phyloP scores from a whole-genome alignment of 2,329 filamentous ascomycete species.

The Exophiala calicioides region DNA sequence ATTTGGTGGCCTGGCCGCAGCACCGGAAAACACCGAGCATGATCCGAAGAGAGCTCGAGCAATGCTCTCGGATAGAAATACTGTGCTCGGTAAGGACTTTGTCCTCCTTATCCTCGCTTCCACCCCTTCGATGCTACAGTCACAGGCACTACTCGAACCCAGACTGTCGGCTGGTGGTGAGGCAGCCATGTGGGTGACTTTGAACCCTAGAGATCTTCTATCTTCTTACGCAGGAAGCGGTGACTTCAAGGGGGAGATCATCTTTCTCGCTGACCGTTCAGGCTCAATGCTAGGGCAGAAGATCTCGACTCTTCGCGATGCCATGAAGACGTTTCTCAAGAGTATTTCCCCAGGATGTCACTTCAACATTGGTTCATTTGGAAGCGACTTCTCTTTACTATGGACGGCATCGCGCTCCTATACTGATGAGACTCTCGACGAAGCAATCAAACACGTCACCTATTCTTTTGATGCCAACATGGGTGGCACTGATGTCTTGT shows the following conservation, averaged over 20 bases:
- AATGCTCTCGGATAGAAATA: too few relatives aligned
- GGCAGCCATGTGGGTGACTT: neutral
- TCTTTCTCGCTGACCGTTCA: neutral
- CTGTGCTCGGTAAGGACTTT: neutral
- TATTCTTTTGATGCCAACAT: neutral
- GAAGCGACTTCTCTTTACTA: neutral
- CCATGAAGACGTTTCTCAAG: neutral
- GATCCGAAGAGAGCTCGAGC: neutral
- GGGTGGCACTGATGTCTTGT: neutral
- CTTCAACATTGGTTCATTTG: neutral
- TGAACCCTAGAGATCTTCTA: neutral
- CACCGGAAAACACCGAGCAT: neutral
- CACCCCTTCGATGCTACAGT: neutral
- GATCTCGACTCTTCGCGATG: neutral
- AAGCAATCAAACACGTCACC: neutral
- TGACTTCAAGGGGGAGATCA: neutral
- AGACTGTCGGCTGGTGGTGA: neutral
- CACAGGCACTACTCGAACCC: neutral
- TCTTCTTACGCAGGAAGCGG: neutral
- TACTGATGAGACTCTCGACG: neutral
- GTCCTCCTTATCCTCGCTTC: neutral
- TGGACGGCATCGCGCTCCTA: neutral
- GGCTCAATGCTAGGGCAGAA: neutral
- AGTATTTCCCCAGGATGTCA: neutral
- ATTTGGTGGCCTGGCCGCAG: neutral